These are phyloP conservation scores for Penicillium sp. DNA, from an alignment of 2,329 filamentous ascomycete species.

Conservation along the genomic window DNA sequence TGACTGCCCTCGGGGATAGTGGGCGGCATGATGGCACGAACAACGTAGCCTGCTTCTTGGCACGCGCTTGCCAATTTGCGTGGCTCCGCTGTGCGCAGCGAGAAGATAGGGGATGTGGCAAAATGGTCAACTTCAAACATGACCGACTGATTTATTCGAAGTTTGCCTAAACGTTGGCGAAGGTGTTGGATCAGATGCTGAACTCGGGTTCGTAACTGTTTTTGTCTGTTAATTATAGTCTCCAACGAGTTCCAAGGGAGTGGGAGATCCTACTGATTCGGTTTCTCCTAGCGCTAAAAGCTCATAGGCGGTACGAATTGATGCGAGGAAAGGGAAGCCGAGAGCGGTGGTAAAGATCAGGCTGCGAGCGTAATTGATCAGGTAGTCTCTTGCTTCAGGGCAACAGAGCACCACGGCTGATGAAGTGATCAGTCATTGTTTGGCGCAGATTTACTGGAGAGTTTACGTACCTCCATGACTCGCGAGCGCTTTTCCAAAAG, in stretches of 20 bases:
- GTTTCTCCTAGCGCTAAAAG: constrained; percentile 57
- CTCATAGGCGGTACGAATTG: constrained; percentile 60
- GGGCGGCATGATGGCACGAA: constrained; percentile 67
- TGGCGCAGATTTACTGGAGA: neutral
- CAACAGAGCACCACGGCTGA: constrained; percentile 65
- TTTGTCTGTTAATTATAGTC: neutral
- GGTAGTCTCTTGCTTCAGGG: constrained; percentile 59
- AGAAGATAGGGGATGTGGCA: constrained; percentile 65
- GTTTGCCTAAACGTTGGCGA: constrained; percentile 44
- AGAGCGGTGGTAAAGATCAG: constrained; percentile 75
- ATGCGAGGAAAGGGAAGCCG: constrained; percentile 61
- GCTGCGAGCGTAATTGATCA: constrained; percentile 75
- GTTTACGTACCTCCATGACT: constrained; percentile 65
- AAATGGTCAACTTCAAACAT: constrained; percentile 43
- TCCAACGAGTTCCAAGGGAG: neutral
- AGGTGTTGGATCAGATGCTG: constrained; percentile 51
- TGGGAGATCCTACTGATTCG: constrained; percentile 39
- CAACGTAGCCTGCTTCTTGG: constrained; percentile 60
- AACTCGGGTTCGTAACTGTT: constrained; percentile 48
- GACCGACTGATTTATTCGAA: constrained; percentile 32
- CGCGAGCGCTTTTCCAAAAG: constrained; percentile 56
- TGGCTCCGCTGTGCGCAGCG: constrained; percentile 60
- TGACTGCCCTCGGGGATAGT: constrained; percentile 66
- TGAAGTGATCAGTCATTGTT: neutral
- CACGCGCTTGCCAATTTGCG: constrained; percentile 61